Conservation (phyloP, 2,329 filamentous ascomycete genomes). For the Elsinoe necatrix region DNA sequence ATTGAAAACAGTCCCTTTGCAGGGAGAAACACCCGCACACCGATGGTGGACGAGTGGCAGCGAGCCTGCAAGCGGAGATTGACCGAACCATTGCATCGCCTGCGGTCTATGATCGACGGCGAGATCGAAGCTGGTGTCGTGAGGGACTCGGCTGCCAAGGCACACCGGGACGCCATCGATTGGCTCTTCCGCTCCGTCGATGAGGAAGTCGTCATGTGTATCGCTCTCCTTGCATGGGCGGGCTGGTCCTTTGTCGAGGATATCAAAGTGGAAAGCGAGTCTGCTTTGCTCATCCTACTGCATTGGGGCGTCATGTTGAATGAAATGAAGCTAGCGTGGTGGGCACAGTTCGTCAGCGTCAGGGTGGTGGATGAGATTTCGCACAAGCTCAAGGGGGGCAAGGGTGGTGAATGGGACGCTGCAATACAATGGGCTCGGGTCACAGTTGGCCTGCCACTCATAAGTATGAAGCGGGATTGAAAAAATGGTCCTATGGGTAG, state of each 20-base stretch:
- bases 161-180: not conserved
- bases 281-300: constrained; percentile 1
- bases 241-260: constrained; percentile 10
- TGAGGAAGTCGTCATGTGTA: not conserved
- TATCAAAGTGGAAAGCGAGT: not conserved
- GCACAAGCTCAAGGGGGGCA: not conserved
- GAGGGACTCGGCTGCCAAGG: not conserved
- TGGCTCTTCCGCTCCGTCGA: not conserved
- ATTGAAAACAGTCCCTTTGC: constrained; percentile 7
- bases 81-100: not conserved
- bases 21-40: not conserved
- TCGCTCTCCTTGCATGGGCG: constrained; percentile 7
- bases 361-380: constrained; percentile 4
- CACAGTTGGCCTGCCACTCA: not conserved
- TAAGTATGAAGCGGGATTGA: not conserved
- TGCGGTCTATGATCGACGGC: not conserved
- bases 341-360: not conserved
- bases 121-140: not conserved
- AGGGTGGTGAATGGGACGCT: not conserved
- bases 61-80: not conserved
- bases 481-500: too few species aligned
- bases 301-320: constrained; percentile 1
- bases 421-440: not conserved
- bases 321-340: not conserved
- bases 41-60: constrained; percentile 2